Evolutionary conservation across 257 asterid species (phyloP), one percentile per base, ranked within the genome.

Genomic region (Przewalskia tangutica): DNA sequence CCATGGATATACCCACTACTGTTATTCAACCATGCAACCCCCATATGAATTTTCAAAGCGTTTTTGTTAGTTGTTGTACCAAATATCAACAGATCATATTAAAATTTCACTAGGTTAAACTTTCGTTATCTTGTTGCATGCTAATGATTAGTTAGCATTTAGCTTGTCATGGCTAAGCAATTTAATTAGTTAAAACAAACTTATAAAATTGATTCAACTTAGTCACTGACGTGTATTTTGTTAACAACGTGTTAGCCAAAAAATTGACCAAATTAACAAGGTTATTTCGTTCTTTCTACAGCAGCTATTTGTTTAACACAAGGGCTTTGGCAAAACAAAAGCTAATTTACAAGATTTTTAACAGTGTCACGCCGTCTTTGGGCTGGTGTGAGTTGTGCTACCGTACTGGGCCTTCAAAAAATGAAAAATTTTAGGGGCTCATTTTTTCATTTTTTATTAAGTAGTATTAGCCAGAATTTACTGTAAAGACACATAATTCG

Each of bases 51-150:
- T 75, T 73, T 48, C 44, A 27, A 50, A 50, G 11, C 9, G 44
- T 50, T 75, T 71, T 23, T 50, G 27, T 75, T 75, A 48, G 79
- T 73, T 48, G 79, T 73, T 73, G 62, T 23, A 73, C 79, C 79
- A 73, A 73, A 73, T 73, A 48, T 46, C 20, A 70, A 44, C 17
- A 44, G 8, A 55, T 55, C 13, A n/a, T 18, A 71, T 10, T 73
- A 23, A 7, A 11, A 6, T 12, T 23, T 23, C 7, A 7, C 13
- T 23, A 44, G 62, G 23, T 75, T 75, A 50, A 75, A 75, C 23
- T 75, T 75, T 75, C 79, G 23, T 75, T 75, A 75, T 75, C 62
- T 50, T 27, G 46, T 13, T 50, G 8, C 62, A 50, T 75, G 62
- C 62, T 50, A 75, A 75, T 0, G 44, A 13, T 38, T 73, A 73